Base-by-base conservation (phyloP, 345 rosid species). In the Corymbia maculata region DNA sequence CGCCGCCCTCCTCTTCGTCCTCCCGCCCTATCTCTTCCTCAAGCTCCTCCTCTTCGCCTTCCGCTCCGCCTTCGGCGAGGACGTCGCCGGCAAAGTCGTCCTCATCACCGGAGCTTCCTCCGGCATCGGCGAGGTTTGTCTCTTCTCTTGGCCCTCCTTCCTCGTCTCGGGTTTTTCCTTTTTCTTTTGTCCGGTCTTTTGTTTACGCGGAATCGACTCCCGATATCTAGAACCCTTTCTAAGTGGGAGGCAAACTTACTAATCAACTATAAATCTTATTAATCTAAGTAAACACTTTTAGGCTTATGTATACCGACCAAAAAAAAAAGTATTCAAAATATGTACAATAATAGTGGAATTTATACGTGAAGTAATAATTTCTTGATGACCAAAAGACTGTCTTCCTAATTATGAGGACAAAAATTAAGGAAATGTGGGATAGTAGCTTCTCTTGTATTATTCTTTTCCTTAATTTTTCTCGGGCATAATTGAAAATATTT, bases 81-180 rank as follows among this genome's bases (percentile, higher is more conserved):
- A 95, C 88, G 90, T 95, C 5, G 89, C 94, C 36, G 96, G 98
- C 79, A 95, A 95, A 94, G 97, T 95, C 2, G 89, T 94, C 55
- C 91, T 95, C 66, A 92, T 95, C 89, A 92, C 96, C 42, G 95
- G 96, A 51, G 97, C 95, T 82, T 94, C 96, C 86, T 95, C 97
- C 1, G 97, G 96, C 85, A 93, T 95, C 28, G 98, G 97, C 42
- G 92, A 95, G 95, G 98, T 93, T 87, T 10, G 28, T 79, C 14
- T 47, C 86, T 85, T 44, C 86, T 57, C 12, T 9, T 22, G 24
- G 21, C 42, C 22, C 30, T 13, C 42, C 66, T 36, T 36, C 42
- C 42, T 36, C 42, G 51, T 24, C n/a, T 15, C 57, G 8, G 9
- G 52, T 45, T 79, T 30, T 50, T 61, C 19, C 13, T 53, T 4